Evolutionary conservation across 2,329 filamentous ascomycete genomes (phyloP).

Genomic region (Penicillium decumbens): DNA sequence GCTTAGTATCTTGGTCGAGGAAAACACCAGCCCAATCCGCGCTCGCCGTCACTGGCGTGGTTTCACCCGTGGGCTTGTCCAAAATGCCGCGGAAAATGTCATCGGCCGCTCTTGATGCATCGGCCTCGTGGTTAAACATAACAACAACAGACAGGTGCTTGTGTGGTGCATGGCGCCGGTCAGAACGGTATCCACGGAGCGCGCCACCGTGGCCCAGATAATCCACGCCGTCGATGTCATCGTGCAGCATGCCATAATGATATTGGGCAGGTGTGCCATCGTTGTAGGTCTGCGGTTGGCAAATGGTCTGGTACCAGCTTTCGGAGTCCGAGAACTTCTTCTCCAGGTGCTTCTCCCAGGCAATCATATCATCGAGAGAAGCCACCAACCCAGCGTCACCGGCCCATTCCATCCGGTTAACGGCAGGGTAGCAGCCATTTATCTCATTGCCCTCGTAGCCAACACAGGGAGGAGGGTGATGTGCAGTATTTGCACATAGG

Average conservation of each 20-base stretch:
- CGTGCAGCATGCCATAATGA: slow-evolving; percentile 35
- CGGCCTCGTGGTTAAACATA: slow-evolving; percentile 40
- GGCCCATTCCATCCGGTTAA: slow-evolving; percentile 46
- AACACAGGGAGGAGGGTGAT: slow-evolving; percentile 38
- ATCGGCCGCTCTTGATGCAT: slow-evolving; percentile 25
- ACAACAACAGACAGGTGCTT: slow-evolving; percentile 39
- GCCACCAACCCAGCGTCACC: slow-evolving; percentile 46
- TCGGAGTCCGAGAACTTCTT: slow-evolving; percentile 26
- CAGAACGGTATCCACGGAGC: slow-evolving; percentile 40
- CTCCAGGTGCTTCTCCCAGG: slow-evolving; percentile 44
- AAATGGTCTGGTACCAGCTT: slow-evolving; percentile 35
- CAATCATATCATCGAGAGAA: slow-evolving; percentile 46
- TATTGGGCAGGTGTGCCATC: slow-evolving; percentile 39
- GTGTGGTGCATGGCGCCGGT: slow-evolving; percentile 34
- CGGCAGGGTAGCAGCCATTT: slow-evolving; percentile 34
- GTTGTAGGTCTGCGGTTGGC: slow-evolving; percentile 26
- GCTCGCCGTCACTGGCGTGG: slow-evolving; percentile 8
- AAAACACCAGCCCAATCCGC: slow-evolving; percentile 35
- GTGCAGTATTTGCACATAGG: slow-evolving; percentile 36
- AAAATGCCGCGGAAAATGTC: slow-evolving; percentile 33
- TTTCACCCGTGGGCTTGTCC: slow-evolving; percentile 13
- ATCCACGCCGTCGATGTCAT: slow-evolving; percentile 22
- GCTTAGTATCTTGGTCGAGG: slow-evolving; percentile 37
- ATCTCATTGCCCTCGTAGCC: slow-evolving; percentile 44
- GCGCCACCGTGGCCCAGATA: slow-evolving; percentile 42